A percentile compares a stretch with the other conserved stretches of the same genome.
Conservation (phyloP, 192 early-diverging fungal genomes). For the Coemansia sp. region DNA sequence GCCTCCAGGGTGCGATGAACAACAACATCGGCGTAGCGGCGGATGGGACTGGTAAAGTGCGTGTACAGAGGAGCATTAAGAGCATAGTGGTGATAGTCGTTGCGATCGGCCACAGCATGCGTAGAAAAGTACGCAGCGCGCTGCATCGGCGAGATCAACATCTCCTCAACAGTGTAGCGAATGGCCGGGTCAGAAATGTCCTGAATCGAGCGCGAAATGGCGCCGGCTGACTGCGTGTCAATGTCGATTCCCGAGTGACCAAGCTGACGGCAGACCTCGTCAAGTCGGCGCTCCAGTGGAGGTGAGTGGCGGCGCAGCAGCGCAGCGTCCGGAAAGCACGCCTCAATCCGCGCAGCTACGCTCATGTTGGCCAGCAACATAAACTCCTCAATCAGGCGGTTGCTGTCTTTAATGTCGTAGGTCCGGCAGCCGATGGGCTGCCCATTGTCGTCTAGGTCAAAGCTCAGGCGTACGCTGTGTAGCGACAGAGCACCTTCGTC, state of each 20-base stretch:
- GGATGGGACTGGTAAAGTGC: constrained; percentile 99
- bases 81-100: constrained; percentile 84
- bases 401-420: constrained; percentile 66
- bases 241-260: constrained; percentile 57
- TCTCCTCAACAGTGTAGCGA: constrained; percentile 39
- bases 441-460: constrained; percentile 84
- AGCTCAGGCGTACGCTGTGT: constrained; percentile 87
- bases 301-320: constrained; percentile 74
- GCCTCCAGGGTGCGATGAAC: constrained; percentile 83
- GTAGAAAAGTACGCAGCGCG: constrained; percentile 98
- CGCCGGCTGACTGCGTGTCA: constrained; percentile 53
- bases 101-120: constrained; percentile 60
- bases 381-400: constrained; percentile 96
- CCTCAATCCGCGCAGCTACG: constrained; percentile 81
- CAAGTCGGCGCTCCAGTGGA: constrained; percentile 45
- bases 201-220: constrained; percentile 62
- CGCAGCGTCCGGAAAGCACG: constrained; percentile 71
- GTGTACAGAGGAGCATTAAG: constrained; percentile 92
- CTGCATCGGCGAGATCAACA: constrained; percentile 73
- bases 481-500: constrained; percentile 86
- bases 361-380: constrained; percentile 87
- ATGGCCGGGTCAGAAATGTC: constrained; percentile 21
- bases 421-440: constrained; percentile 75
- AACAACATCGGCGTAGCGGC: constrained; percentile 95
- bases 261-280: constrained; percentile 43